Percentiles rank a stretch among this genome's conserved stretches.
These are phyloP conservation scores for Citrus reticulata DNA, from an alignment of 345 rosid genomes.

Conservation along the genomic window DNA sequence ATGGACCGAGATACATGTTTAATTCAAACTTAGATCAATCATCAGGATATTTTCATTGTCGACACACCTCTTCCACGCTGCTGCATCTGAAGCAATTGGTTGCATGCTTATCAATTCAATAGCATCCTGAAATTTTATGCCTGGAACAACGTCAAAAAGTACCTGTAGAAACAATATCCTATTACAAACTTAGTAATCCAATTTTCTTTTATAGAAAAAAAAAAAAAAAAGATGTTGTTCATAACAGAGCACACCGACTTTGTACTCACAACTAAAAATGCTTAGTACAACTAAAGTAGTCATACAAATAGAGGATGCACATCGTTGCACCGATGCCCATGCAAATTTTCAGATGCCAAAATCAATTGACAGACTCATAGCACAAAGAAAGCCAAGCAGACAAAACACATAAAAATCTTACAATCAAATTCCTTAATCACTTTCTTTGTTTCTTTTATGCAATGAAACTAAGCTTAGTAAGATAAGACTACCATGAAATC, in stretches of 20 bases:
- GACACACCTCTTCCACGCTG: conserved; percentile 80
- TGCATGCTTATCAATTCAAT: conserved; percentile 87
- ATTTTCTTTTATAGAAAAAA: not conserved
- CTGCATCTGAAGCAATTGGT: conserved; percentile 74
- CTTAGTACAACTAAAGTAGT: not conserved
- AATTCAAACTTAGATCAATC: not conserved
- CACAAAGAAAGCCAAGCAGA: not conserved
- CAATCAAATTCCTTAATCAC: not conserved
- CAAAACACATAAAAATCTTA: not conserved
- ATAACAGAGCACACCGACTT: not conserved
- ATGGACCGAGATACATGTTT: not conserved
- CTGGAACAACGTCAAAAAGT: conserved; percentile 91
- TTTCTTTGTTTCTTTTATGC: not conserved
- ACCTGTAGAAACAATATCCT: conserved; percentile 48
- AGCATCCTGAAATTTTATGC: conserved; percentile 81
- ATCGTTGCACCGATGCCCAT: not conserved
- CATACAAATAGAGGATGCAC: not conserved
- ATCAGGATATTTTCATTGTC: conserved; percentile 1
- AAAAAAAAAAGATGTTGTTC: not conserved
- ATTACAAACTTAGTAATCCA: conserved; percentile 11
- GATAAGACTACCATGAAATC: not conserved
- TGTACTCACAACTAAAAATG: conserved; percentile 2
- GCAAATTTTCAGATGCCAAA: not conserved
- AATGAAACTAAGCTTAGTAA: not conserved
- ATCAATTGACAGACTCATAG: not conserved